Conservation (phyloP, 1,284 basidiomycete genomes). For the Peniophora sp. region DNA sequence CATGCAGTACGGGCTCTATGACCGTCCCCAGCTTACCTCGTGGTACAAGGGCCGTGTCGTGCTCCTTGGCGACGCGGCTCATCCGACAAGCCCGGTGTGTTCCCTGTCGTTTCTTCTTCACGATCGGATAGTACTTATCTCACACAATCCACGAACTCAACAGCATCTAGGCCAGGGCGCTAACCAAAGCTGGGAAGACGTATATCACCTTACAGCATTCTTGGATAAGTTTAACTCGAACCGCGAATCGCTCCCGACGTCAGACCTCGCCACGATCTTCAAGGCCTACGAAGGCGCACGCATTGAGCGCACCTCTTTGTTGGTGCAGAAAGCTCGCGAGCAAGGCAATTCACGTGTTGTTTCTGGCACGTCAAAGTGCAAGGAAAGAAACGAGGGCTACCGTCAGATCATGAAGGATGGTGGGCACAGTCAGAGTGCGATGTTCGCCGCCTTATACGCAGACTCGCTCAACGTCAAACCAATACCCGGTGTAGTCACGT, state of each 20-base stretch:
- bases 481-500: no score
- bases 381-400: slow-evolving; percentile 21
- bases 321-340: slow-evolving; percentile 30
- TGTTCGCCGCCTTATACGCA: no score
- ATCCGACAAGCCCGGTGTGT: slow-evolving; percentile 25
- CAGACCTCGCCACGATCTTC: slow-evolving; percentile 23
- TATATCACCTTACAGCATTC: slow-evolving; percentile 29
- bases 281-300: slow-evolving; percentile 22
- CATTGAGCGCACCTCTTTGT: slow-evolving; percentile 22
- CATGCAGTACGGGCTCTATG: slow-evolving; percentile 36
- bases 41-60: slow-evolving; percentile 32
- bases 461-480: no score
- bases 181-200: slow-evolving; percentile 40
- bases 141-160: no score
- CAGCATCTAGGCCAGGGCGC: slow-evolving; percentile 44
- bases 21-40: slow-evolving; percentile 31
- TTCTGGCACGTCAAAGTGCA: slow-evolving; percentile 24
- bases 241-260: slow-evolving; percentile 20
- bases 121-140: neutral
- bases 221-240: slow-evolving; percentile 26
- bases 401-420: slow-evolving; percentile 15
- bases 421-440: no score
- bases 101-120: slow-evolving; percentile 6
- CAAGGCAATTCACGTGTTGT: slow-evolving; percentile 30
- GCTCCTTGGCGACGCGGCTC: slow-evolving; percentile 26